Base-by-base conservation (phyloP, 805 yeast genomes). In the Tetrapisispora nanseiensis region DNA sequence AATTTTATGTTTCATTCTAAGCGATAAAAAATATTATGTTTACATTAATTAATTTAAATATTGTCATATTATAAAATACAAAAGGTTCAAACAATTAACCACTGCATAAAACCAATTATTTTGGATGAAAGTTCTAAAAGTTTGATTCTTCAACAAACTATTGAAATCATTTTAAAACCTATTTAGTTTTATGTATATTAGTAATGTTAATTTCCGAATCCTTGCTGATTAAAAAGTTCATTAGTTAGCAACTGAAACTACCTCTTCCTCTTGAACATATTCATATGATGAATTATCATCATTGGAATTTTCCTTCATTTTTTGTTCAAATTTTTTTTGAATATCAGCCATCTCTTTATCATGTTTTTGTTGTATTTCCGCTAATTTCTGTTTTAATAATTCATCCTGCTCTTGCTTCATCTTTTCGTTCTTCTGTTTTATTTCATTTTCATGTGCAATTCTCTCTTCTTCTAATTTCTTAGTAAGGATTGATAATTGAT, bases 391-490 rank as follows among this genome's bases (percentile, higher is more conserved):
- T 19, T 47, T 46, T 34, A 59, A 39, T 27, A 53, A 56, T 15
- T 50, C 53, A 29, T 56, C 56, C 19, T 54, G 53, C 33, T 56
- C 56, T 28, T 46, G 41, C 19, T 51, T 51, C 45, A 57, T 44
- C 33, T 51, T 48, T 26, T 46, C 51, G 12, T 53, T 54, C 33
- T 55, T 57, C 19, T 41, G 26, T 26, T 44, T 48, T 33, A 55
- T 41, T 35, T 52, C 46, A 23, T 47, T 51, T 37, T 58, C 63
- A 37, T 52, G 57, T 31, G 48, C 57, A 24, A 44, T 45, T 33
- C 54, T 51, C 33, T 55, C 57, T 18, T 51, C 46, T 27, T 59
- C 60, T 33, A 59, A 45, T 30, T 55, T 53, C 36, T 58, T 56
- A 1, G 61, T 51, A 9, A 60, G 45, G 11, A 48, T 52, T 3